Evolutionary conservation across 148 eudicot species (phyloP).

Genomic region (Beta vulgaris): DNA sequence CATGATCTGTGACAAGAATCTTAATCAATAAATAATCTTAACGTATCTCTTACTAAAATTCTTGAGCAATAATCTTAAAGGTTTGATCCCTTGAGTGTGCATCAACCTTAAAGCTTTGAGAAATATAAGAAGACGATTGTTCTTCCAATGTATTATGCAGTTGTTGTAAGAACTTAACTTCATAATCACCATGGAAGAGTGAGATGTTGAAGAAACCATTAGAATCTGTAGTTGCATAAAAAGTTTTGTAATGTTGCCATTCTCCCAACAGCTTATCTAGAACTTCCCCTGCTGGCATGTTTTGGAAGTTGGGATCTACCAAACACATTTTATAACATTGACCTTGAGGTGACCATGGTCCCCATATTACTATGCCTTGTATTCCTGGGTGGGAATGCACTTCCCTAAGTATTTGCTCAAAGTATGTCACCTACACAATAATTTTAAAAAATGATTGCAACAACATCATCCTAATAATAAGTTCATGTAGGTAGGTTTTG

Average conservation of each 20-base stretch:
- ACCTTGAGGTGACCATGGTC: slow-evolving; percentile 43
- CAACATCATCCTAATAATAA: too few species aligned
- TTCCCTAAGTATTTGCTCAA: slow-evolving; percentile 50
- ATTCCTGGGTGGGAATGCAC: slow-evolving; percentile 42
- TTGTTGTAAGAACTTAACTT: slow-evolving; percentile 25
- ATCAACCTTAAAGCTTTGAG: slow-evolving; percentile 19
- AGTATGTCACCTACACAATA: slow-evolving; percentile 31
- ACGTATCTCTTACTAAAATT: background rate
- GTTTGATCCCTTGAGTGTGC: slow-evolving; percentile 7
- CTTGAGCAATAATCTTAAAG: slow-evolving; percentile 8
- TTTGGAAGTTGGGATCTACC: slow-evolving; percentile 54
- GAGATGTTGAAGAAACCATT: slow-evolving; percentile 35
- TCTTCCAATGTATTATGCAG: background rate
- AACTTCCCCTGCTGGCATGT: slow-evolving; percentile 48
- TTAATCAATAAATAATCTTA: background rate
- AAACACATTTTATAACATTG: slow-evolving; percentile 52
- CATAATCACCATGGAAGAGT: slow-evolving; percentile 52
- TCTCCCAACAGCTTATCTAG: slow-evolving; percentile 44
- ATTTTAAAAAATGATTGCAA: too few species aligned
- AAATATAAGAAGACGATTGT: background rate
- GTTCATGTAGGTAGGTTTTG: too few species aligned
- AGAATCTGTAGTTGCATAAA: slow-evolving; percentile 35
- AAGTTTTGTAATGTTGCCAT: slow-evolving; percentile 10
- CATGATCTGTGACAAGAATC: background rate
- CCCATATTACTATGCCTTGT: slow-evolving; percentile 58